phyloP scores from a whole-genome alignment of 1,284 basidiomycete genomes.

The Schizopora paradoxa region DNA sequence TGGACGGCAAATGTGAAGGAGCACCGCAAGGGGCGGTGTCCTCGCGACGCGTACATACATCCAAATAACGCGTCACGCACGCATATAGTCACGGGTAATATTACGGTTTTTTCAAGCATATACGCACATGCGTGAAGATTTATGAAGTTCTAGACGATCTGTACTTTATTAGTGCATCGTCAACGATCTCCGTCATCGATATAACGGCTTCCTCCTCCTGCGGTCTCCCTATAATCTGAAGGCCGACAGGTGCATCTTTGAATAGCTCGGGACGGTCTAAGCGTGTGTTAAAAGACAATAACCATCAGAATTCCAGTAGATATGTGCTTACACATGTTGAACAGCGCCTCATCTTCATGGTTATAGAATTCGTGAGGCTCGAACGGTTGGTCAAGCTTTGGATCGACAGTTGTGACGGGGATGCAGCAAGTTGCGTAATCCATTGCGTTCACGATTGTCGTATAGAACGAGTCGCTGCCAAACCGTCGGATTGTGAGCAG shows the following conservation, averaged over 20 bases:
- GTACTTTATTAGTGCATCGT: slow-evolving; percentile 17
- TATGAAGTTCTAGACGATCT: too few relatives aligned
- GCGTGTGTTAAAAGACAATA: neutral
- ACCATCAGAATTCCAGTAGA: neutral
- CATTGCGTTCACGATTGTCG: slow-evolving; percentile 35
- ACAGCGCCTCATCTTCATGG: slow-evolving; percentile 31
- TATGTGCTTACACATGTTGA: slow-evolving; percentile 32
- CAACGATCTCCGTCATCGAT: slow-evolving; percentile 27
- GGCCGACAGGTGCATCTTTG: slow-evolving; percentile 35
- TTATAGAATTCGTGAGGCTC: slow-evolving; percentile 26
- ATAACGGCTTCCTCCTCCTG: slow-evolving; percentile 40
- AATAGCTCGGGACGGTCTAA: slow-evolving; percentile 34
- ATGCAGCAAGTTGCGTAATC: slow-evolving; percentile 37
- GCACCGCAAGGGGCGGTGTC: too few relatives aligned
- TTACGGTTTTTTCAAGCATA: too few relatives aligned
- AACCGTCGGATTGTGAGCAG: neutral
- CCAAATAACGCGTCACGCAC: too few relatives aligned
- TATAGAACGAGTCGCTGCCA: slow-evolving; percentile 25
- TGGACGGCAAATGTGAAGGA: too few relatives aligned
- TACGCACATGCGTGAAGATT: too few relatives aligned
- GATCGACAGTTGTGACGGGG: slow-evolving; percentile 33
- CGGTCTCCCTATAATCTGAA: slow-evolving; percentile 38
- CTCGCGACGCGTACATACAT: too few relatives aligned
- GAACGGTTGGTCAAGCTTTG: slow-evolving; percentile 19
- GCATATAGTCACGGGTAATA: too few relatives aligned